These are phyloP conservation scores for Colletotrichum abscissum DNA, from an alignment of 2,329 filamentous ascomycete species.

Conservation along the genomic window DNA sequence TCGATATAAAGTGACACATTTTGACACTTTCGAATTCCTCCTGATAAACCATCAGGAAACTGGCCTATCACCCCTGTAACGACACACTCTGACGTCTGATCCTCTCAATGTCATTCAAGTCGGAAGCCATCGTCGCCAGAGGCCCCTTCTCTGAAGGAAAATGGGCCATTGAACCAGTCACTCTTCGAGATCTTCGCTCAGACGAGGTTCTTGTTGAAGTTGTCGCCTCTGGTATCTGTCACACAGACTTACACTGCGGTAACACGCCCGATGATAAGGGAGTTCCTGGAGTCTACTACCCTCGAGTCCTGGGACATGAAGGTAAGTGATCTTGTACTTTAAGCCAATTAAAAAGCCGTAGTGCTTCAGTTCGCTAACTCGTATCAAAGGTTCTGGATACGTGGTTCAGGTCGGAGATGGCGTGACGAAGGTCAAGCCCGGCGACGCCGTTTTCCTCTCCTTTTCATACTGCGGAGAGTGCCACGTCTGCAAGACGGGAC, in stretches of 20 bases:
- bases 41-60: background rate
- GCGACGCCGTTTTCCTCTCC: constrained; percentile 65
- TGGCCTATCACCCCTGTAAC: background rate
- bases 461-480: constrained; percentile 53
- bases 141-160: constrained; percentile 45
- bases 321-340: constrained; percentile 43
- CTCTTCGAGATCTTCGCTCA: constrained; percentile 38
- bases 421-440: constrained; percentile 58
- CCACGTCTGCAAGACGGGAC: constrained; percentile 56
- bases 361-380: background rate
- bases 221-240: constrained; percentile 65
- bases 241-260: constrained; percentile 63
- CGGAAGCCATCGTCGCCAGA: constrained; percentile 44
- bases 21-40: background rate
- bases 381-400: constrained; percentile 52
- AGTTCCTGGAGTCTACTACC: constrained; percentile 32
- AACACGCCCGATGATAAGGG: constrained; percentile 38
- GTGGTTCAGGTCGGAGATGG: constrained; percentile 55
- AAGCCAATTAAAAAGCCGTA: too few species aligned
- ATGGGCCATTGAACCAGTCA: constrained; percentile 46
- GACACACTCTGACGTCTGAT: background rate
- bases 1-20: background rate
- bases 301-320: constrained; percentile 63
- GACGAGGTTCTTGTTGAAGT: constrained; percentile 65
- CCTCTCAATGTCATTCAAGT: constrained; percentile 39